Conservation (phyloP, 2,329 filamentous ascomycete genomes). For the Botrytis tulipae region DNA sequence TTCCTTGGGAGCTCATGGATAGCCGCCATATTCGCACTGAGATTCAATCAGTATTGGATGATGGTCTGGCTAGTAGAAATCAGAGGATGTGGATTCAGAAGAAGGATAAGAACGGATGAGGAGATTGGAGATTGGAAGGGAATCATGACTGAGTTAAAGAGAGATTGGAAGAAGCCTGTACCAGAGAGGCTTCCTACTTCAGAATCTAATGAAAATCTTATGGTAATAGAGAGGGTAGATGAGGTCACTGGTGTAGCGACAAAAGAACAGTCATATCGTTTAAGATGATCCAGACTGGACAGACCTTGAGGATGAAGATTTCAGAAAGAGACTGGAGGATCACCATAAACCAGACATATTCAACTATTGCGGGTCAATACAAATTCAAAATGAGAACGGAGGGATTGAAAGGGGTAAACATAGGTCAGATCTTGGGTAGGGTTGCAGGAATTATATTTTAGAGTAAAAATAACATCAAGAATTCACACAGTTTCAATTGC, state of each 20-base stretch:
- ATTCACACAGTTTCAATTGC: neutral
- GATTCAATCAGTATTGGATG: neutral
- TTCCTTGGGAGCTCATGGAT: neutral
- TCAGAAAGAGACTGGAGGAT: neutral
- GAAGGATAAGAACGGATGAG: neutral
- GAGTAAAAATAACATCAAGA: neutral
- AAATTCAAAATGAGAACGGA: neutral
- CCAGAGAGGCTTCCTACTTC: neutral
- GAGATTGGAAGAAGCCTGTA: slow-evolving; percentile 3
- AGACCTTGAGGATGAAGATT: neutral
- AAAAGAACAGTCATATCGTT: neutral
- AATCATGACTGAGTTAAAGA: neutral
- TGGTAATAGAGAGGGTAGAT: neutral
- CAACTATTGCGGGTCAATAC: neutral
- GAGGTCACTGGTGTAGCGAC: neutral
- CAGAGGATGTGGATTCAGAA: neutral
- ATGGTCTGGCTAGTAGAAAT: neutral
- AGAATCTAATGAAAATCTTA: neutral
- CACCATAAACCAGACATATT: neutral
- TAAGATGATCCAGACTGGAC: neutral
- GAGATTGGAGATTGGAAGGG: neutral
- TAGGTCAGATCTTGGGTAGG: neutral
- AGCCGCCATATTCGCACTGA: neutral
- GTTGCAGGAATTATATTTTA: neutral
- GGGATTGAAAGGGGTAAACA: neutral